phyloP scores from a whole-genome alignment of 495 filamentous ascomycete genomes.

The Paragyromitra xinjiangensis region DNA sequence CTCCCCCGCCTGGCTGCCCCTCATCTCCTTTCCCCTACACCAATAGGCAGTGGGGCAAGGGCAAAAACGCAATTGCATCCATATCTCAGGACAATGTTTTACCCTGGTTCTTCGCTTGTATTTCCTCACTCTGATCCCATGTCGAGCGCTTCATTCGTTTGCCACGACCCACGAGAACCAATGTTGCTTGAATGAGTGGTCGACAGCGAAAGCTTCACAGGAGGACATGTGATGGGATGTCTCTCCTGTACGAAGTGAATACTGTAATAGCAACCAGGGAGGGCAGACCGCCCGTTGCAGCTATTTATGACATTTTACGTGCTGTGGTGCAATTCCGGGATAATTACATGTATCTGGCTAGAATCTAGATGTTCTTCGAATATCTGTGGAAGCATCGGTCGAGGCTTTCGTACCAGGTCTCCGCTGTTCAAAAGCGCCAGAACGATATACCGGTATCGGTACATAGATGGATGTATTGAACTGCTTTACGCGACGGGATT shows the following conservation, averaged over 20 bases:
- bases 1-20: slow-evolving; percentile 3
- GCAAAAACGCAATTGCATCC: slow-evolving; percentile 20
- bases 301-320: slow-evolving; percentile 32
- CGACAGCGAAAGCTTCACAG: slow-evolving; percentile 28
- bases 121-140: slow-evolving; percentile 16
- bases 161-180: slow-evolving; percentile 31
- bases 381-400: slow-evolving; percentile 6
- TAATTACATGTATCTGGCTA: not conserved
- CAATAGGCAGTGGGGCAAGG: slow-evolving; percentile 18
- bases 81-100: slow-evolving; percentile 36
- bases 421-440: slow-evolving; percentile 3
- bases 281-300: slow-evolving; percentile 10
- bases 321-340: not conserved
- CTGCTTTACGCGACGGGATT: slow-evolving; percentile 1
- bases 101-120: slow-evolving; percentile 32
- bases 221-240: slow-evolving; percentile 46
- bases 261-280: not conserved
- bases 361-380: slow-evolving; percentile 17
- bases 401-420: slow-evolving; percentile 26
- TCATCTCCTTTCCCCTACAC: slow-evolving; percentile 1
- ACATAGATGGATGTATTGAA: not conserved
- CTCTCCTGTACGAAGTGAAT: slow-evolving; percentile 40
- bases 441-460: slow-evolving; percentile 14
- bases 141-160: slow-evolving; percentile 19
- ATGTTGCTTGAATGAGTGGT: slow-evolving; percentile 23